A percentile compares a stretch with the other conserved stretches of the same genome.
phyloP scores from a whole-genome alignment of 345 rosid genomes.

The Abelmoschus esculentus region DNA sequence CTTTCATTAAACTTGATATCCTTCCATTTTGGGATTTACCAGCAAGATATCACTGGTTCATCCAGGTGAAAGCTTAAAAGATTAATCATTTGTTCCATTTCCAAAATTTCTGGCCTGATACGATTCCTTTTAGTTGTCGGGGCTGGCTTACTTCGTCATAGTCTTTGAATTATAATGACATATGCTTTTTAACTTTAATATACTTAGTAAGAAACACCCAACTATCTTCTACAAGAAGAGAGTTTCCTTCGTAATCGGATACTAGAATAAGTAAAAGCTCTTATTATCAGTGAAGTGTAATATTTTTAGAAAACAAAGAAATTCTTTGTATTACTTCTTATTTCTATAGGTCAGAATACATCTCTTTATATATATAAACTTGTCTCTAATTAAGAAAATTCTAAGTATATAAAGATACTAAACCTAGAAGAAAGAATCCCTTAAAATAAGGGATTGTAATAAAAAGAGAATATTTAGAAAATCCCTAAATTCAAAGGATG shows the following conservation, averaged over 20 bases:
- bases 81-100: neutral
- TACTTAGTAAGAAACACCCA: neutral
- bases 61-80: neutral
- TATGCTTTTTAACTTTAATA: neutral
- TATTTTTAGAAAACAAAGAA: neutral
- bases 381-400: too few species aligned
- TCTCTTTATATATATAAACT: too few species aligned
- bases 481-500: too few species aligned
- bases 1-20: neutral
- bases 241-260: neutral
- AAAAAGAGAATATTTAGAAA: too few species aligned
- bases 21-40: neutral
- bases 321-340: too few species aligned
- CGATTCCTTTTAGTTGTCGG: neutral
- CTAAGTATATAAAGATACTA: too few species aligned
- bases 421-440: too few species aligned
- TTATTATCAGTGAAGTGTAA: neutral
- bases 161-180: neutral
- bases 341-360: too few species aligned
- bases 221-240: neutral
- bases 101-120: neutral
- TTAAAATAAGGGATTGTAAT: too few species aligned
- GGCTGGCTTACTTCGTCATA: neutral
- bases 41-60: neutral
- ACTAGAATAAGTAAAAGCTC: neutral